Evolutionary conservation across 306 rosid genomes (phyloP).

Genomic region (Cajanus cajan): DNA sequence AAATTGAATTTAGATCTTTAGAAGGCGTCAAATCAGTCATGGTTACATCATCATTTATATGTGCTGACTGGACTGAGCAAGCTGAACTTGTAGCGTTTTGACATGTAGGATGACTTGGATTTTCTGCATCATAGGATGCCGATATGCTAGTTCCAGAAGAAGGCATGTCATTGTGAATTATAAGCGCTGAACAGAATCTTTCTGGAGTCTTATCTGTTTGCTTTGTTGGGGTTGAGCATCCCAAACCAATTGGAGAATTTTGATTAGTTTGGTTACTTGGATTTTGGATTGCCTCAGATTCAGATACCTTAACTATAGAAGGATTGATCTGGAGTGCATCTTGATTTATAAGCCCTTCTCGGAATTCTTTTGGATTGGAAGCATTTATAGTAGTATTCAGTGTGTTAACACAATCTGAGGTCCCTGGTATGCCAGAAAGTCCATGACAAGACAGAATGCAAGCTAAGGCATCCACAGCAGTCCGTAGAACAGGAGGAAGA

Average conservation of each 20-base stretch:
- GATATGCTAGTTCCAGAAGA: not conserved
- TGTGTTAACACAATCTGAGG: conserved; percentile 22
- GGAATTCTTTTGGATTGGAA: conserved; percentile 15
- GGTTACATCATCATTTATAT: not conserved
- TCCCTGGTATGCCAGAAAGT: conserved; percentile 34
- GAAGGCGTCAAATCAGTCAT: not conserved
- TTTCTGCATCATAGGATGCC: not conserved
- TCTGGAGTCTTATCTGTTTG: not conserved
- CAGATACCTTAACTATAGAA: not conserved
- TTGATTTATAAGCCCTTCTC: conserved; percentile 12
- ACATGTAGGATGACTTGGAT: not conserved
- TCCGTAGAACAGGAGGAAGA: conserved; percentile 57
- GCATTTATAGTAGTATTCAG: conserved; percentile 29
- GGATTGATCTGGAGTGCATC: not conserved
- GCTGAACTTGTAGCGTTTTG: not conserved
- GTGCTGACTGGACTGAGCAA: not conserved
- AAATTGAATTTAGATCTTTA: not conserved
- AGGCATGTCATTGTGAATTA: not conserved
- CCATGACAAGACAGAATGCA: conserved; percentile 61
- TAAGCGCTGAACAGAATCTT: conserved; percentile 26
- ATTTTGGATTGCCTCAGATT: not conserved
- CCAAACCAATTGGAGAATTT: not conserved
- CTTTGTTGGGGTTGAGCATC: not conserved
- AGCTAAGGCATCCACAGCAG: conserved; percentile 52
- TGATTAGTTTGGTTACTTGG: not conserved